A percentile compares a stretch with the other conserved stretches of the same genome.
phyloP scores from a whole-genome alignment of 2,329 filamentous ascomycete species.

The Niveomyces coronatus region DNA sequence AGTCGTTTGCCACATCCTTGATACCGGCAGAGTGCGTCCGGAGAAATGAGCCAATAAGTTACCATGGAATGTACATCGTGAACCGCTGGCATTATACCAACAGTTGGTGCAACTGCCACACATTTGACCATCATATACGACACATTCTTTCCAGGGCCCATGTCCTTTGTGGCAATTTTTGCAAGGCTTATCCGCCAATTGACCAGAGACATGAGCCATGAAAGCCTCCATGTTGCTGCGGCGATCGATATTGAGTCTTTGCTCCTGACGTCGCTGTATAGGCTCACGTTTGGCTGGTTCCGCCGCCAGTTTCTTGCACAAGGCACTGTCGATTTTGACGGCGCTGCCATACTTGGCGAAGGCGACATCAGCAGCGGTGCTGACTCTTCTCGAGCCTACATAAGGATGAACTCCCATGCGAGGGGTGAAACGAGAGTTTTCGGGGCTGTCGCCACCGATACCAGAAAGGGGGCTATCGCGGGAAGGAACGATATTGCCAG shows the following conservation, averaged over 20 bases:
- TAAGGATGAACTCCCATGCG: no score
- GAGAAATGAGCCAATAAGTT: no score
- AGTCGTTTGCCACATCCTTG: no score
- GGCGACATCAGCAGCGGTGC: slow-evolving; percentile 38
- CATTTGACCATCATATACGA: slow-evolving; percentile 51
- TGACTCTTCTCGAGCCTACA: slow-evolving; percentile 8
- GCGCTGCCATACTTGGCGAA: slow-evolving; percentile 34
- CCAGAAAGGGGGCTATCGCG: background rate
- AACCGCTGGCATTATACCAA: slow-evolving; percentile 53
- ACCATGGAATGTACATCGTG: slow-evolving; percentile 52
- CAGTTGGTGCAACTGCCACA: slow-evolving; percentile 53
- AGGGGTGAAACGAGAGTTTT: background rate
- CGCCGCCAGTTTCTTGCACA: slow-evolving; percentile 43
- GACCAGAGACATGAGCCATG: slow-evolving; percentile 46
- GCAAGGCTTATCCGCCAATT: slow-evolving; percentile 37
- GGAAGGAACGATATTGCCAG: background rate
- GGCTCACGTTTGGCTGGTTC: slow-evolving; percentile 40
- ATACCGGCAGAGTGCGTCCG: no score
- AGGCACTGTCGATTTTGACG: slow-evolving; percentile 40
- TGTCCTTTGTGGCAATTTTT: slow-evolving; percentile 52
- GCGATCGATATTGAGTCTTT: slow-evolving; percentile 44
- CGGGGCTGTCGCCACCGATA: background rate
- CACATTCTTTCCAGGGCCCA: slow-evolving; percentile 47
- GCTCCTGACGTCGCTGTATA: slow-evolving; percentile 42
- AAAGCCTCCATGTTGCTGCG: slow-evolving; percentile 51